A percentile compares a stretch with the other conserved stretches of the same genome.
Conservation (phyloP, 139 green algal species). For the Closterium sp. region DNA sequence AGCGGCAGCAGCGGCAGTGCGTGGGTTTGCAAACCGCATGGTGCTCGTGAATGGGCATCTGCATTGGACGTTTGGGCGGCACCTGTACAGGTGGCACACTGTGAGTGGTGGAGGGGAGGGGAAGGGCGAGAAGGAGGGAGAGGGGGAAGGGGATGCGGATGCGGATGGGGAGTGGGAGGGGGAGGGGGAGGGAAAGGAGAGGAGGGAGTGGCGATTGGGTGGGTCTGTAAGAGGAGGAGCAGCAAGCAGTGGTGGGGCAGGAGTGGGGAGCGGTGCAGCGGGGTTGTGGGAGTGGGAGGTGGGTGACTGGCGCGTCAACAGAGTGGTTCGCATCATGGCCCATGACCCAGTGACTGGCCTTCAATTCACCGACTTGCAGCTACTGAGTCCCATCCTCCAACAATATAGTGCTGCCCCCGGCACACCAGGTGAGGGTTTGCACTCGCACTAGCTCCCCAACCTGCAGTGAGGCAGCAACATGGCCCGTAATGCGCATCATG, state of each 20-base stretch:
- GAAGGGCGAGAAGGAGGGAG: not conserved
- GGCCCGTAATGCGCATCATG: not conserved
- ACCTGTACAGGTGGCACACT: not conserved
- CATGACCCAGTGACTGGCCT: not conserved
- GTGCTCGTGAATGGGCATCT: not conserved
- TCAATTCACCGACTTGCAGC: too few species aligned
- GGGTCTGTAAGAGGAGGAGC: not conserved
- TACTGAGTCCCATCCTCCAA: too few species aligned
- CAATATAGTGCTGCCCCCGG: too few species aligned
- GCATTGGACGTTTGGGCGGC: not conserved
- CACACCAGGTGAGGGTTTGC: too few species aligned
- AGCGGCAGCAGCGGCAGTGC: too few species aligned
- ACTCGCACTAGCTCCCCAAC: too few species aligned
- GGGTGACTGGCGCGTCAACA: constrained; percentile 67
- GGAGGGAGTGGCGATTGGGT: not conserved
- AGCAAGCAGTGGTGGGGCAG: not conserved
- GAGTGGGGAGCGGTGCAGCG: not conserved
- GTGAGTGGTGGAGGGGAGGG: not conserved
- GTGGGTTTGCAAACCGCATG: not conserved
- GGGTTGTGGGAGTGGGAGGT: constrained; percentile 63
- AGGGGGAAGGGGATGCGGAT: not conserved
- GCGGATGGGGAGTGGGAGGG: too few species aligned
- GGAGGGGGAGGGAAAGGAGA: too few species aligned
- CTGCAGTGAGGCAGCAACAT: too few species aligned
- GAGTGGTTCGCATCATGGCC: constrained; percentile 47